Percentiles rank a stretch among this genome's conserved stretches.
These are phyloP conservation scores for Arachnopeziza araneosa DNA, from an alignment of 2,329 filamentous ascomycete genomes.

Conservation along the genomic window DNA sequence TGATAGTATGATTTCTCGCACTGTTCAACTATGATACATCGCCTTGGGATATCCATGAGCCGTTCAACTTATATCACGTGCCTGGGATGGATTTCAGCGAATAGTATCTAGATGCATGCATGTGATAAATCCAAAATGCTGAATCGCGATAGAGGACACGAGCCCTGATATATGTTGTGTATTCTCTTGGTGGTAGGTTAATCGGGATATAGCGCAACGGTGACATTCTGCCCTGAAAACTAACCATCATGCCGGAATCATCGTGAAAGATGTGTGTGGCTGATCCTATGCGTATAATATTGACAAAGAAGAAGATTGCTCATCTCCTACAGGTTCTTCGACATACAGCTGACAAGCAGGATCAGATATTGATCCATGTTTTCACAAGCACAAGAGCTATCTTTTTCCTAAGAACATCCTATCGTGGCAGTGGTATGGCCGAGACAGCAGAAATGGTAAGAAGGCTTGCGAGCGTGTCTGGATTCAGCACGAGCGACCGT, in stretches of 20 bases:
- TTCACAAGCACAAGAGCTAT: constrained; percentile 16
- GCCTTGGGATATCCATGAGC: too few species aligned
- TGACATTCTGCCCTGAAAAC: background rate
- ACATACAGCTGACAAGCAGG: background rate
- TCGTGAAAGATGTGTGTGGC: constrained; percentile 13
- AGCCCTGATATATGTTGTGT: constrained; percentile 18
- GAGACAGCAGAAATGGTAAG: constrained; percentile 19
- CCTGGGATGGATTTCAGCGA: too few species aligned
- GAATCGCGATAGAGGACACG: background rate
- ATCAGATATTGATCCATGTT: constrained; percentile 3
- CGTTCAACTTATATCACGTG: too few species aligned
- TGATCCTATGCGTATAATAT: background rate
- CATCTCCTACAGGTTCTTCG: background rate
- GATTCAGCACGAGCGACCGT: constrained; percentile 8
- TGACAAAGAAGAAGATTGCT: background rate
- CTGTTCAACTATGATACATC: too few species aligned
- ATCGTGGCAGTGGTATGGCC: constrained; percentile 27
- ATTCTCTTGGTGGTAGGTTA: constrained; percentile 20
- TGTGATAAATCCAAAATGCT: too few species aligned
- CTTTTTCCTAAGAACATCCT: constrained; percentile 31
- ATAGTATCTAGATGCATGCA: background rate
- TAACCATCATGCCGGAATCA: constrained; percentile 1
- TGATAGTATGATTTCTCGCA: too few species aligned
- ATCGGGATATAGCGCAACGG: background rate
- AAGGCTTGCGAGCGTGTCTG: background rate